Evolutionary conservation across 495 filamentous ascomycete species (phyloP), one percentile per base, ranked within the genome.

Genomic region (Ascodesmis nigricans): DNA sequence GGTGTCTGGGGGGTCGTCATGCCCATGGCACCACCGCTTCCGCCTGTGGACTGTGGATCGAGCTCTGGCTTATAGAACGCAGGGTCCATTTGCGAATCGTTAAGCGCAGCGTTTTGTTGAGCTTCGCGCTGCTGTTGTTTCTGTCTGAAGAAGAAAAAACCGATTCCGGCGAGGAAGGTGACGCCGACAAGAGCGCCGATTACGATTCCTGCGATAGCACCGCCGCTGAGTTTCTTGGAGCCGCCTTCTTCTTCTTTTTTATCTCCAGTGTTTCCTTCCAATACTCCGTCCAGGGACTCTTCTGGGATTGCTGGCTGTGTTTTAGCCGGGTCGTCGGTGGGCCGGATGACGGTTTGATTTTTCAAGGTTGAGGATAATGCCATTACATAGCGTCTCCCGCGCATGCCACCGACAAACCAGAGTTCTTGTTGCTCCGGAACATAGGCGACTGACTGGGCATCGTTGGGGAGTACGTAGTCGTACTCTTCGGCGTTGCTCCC

Each of bases 381-480:
- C 31, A 33, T 33, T 16, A 33, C 18, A 14, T 33, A 33, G 20
- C 31, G 20, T 20, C 23, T 33, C 17, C 31, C 31, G 1, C 10
- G 14, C 1, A 22, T 21, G 19, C 9, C n/a, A 13, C 31, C 31
- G 9, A 33, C 31, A 4, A 33, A 10, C 31, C 31, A 33, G n/a
- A 33, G 15, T n/a, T 33, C 31, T n/a, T 33, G 17, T 20, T 20
- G 17, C 6, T 7, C 31, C 4, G 31, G 31, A n/a, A 21, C 23
- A 17, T 33, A 33, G n/a, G 14, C 9, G 2, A 33, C 23, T 33
- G 17, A 16, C 8, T 33, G 31, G 10, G 23, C 31, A 1, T 20
- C 31, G 11, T 16, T 16, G 1, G 31, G 31, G 3, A 33, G 15
- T 9, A 21, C 23, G 2, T 9, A 3, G 1, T 10, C 2, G 4